A percentile compares a stretch with the other conserved stretches of the same genome.
phyloP scores from a whole-genome alignment of 1,139 yeast genomes.

The Pichia sp. region DNA sequence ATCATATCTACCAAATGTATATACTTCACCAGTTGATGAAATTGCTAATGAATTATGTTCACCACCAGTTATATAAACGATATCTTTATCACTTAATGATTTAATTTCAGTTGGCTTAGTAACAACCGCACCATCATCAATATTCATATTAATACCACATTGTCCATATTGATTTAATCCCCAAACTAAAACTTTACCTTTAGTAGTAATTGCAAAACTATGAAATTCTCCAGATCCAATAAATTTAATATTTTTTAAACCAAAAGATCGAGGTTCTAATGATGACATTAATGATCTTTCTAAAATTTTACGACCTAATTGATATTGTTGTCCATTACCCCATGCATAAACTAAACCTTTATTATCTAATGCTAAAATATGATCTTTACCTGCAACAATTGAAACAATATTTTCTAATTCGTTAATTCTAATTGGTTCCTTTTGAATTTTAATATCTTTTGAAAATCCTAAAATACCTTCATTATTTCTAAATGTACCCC shows the following conservation, averaged over 20 bases:
- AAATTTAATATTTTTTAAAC: constrained; percentile 66
- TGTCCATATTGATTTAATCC: constrained; percentile 96
- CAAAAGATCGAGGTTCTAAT: constrained; percentile 72
- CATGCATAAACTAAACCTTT: constrained; percentile 89
- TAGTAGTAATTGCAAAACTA: constrained; percentile 80
- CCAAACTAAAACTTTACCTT: constrained; percentile 77
- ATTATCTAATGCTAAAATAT: constrained; percentile 72
- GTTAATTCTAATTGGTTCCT: constrained; percentile 56
- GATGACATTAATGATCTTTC: constrained; percentile 70
- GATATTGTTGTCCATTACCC: constrained; percentile 96
- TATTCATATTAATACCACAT: constrained; percentile 65
- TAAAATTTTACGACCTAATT: constrained; percentile 75
- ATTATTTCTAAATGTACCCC: constrained; percentile 95
- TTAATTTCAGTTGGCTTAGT: constrained; percentile 71
- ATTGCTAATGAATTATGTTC: constrained; percentile 89
- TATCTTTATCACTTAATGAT: constrained; percentile 49
- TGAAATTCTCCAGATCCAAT: constrained; percentile 95
- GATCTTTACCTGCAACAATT: constrained; percentile 90
- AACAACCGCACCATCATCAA: constrained; percentile 78
- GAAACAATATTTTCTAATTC: constrained; percentile 70
- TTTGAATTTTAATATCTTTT: constrained; percentile 58
- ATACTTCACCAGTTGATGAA: constrained; percentile 63
- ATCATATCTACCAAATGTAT: constrained; percentile 86
- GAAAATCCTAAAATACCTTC: constrained; percentile 88
- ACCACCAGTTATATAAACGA: constrained; percentile 75